Evolutionary conservation across 2,329 filamentous ascomycete species (phyloP).

Genomic region (Colletotrichum euphorbiae): DNA sequence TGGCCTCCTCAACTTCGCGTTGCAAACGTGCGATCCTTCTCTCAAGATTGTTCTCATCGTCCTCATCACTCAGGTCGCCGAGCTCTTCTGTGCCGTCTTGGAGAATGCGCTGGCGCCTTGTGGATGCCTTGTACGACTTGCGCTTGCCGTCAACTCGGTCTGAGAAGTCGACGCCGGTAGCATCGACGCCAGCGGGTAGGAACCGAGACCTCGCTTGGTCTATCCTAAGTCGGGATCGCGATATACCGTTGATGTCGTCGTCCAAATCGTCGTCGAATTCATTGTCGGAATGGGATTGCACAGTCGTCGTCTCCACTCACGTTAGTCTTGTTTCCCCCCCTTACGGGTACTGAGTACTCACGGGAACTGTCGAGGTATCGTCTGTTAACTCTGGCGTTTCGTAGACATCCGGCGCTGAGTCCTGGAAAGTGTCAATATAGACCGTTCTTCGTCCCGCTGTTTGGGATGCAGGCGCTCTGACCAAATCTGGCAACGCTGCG

Average conservation of each 20-base stretch:
- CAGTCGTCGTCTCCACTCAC: constrained; percentile 63
- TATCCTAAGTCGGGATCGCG: constrained; percentile 79
- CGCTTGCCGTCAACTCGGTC: constrained; percentile 86
- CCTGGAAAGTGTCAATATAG: constrained; percentile 61
- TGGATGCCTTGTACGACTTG: constrained; percentile 84
- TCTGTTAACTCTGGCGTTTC: constrained; percentile 94
- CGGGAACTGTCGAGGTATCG: constrained; percentile 86
- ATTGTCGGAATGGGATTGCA: constrained; percentile 69
- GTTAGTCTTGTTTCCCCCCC: constrained; percentile 36
- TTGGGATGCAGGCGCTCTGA: constrained; percentile 48
- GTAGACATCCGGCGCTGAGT: constrained; percentile 94
- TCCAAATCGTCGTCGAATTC: constrained; percentile 72
- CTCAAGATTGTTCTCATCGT: constrained; percentile 75
- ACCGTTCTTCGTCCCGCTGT: constrained; percentile 6
- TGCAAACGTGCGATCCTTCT: constrained; percentile 84
- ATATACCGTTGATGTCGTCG: constrained; percentile 75
- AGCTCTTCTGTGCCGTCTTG: constrained; percentile 74
- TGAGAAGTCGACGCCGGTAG: constrained; percentile 85
- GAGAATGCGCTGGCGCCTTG: constrained; percentile 71
- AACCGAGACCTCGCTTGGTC: constrained; percentile 86
- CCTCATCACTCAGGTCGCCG: constrained; percentile 82
- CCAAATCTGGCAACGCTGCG: constrained; percentile 82
- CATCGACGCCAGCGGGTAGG: constrained; percentile 78
- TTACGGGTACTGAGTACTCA: constrained; percentile 55
- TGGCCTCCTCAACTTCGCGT: constrained; percentile 83